Base-by-base conservation (phyloP, 129 eudicot genomes). In the Saussurea involucrata region DNA sequence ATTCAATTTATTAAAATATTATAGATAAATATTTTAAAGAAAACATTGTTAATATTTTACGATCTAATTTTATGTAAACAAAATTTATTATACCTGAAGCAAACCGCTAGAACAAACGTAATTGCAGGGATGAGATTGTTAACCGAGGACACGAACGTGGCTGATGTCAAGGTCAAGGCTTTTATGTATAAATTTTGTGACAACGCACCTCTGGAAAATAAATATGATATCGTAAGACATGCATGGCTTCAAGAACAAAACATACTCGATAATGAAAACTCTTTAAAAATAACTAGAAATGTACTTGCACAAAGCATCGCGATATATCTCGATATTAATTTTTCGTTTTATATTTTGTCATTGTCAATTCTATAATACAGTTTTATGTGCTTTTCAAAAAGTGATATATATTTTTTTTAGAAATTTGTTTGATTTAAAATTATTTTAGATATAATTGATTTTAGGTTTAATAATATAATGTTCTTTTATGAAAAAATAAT, bases 141-240 rank as follows among this genome's bases (percentile, higher is more conserved):
- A 4, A 70, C 68, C 20, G 91, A 84, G 0, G 75, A 55, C 22
- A 69, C 80, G 66, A 53, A 84, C 1, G 88, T 84, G 1, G 91
- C 85, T 20, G 91, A 87, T 0, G 91, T 87, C 57, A 79, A 72
- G 5, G 63, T 85, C 78, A 87, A 79, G 66, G 85, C 75, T 55
- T 68, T 69, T 10, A 63, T 70, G n/a, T 72, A 85, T 49, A 85
- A 1, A 72, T 87, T 80, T 72, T 84, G 88, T 17, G 81, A 66
- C 68, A 87, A 8, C 0, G 87, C 31, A 60, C 75, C 33, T 24
- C 75, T 70, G 63, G 37, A 70, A 42, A 40, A 15, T 22, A 24
- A 20, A 33, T n/a, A 36, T n/a, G 6, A 27, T 33, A 9, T 15
- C 28, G 27, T 24, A 5, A 53, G 71, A 44, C 10, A 76, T 17